These are phyloP conservation scores for Cymbopogon flexuosus DNA, from an alignment of 202 grass and related monocot species.

Conservation along the genomic window DNA sequence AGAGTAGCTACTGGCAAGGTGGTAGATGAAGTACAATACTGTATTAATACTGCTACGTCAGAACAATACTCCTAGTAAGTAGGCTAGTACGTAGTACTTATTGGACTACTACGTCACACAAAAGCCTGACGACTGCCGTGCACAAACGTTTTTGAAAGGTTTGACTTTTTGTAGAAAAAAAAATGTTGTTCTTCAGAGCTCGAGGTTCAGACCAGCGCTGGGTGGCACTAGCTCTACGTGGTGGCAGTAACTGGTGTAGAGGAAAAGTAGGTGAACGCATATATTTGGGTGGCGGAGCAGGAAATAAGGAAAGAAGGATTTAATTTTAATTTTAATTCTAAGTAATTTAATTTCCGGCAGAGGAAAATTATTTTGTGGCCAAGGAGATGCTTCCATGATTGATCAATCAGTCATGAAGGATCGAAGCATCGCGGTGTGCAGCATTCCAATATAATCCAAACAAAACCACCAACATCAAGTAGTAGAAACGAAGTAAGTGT, in stretches of 20 bases:
- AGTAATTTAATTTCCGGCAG: neutral
- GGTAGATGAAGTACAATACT: neutral
- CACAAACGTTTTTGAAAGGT: neutral
- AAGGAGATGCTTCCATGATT: neutral
- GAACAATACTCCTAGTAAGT: neutral
- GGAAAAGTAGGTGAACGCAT: neutral
- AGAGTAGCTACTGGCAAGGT: neutral
- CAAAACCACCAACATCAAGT: neutral
- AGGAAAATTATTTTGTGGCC: neutral
- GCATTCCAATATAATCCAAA: neutral
- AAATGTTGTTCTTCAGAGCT: neutral
- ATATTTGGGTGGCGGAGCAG: neutral
- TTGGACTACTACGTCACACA: neutral
- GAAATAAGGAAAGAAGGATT: neutral
- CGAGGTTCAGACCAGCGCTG: neutral
- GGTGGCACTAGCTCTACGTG: neutral
- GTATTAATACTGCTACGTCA: neutral
- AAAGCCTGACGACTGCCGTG: neutral
- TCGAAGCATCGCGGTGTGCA: neutral
- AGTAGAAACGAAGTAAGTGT: neutral
- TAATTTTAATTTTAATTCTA: neutral
- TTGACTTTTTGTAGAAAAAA: neutral
- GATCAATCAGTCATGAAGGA: neutral
- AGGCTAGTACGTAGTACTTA: neutral
- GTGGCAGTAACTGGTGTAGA: neutral